Evolutionary conservation across 257 asterid genomes (phyloP), one percentile per base, ranked within the genome.

Genomic region (Asclepias syriaca): DNA sequence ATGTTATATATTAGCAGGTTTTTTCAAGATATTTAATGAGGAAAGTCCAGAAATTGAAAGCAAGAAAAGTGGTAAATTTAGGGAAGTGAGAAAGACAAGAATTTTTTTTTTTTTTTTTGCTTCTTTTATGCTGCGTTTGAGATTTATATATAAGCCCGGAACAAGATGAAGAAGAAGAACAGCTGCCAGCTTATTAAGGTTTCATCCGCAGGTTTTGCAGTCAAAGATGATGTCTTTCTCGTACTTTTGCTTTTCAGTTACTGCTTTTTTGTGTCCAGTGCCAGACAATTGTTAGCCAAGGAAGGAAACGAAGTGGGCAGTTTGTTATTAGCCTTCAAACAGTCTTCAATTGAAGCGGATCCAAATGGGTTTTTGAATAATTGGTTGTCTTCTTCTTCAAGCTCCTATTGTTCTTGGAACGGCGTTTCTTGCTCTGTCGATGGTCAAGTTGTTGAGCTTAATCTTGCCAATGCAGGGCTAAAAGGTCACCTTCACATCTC

Each of bases 351-450:
- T 63, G 79, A 79, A 70, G 48, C 75, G 32, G 98, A 91, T 72
- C 90, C 97, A 39, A 84, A 82, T n/a, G 84, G 84, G 40, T 81
- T 88, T 72, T 77, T 93, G 73, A 50, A 53, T 19, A 82, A 77
- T 78, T 93, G 98, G 98, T 76, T 63, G 59, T 55, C 77, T 63
- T 56, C 77, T 37, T 83, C 94, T 66, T 79, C 90, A 45, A 77
- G 87, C 18, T 77, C 66, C 77, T 96, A 91, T 0, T 93, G 98
- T 60, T 82, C 83, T 0, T 93, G 94, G 95, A 79, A 32, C 69
- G 96, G 98, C 56, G 92, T 91, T 74, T 82, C 83, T 0, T 93
- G 98, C 87, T 85, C 90, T 61, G 79, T 18, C 61, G 85, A 69
- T 75, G 95, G 93, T 39, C 37, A 72, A 51, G 88, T 93, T 43